phyloP scores from a whole-genome alignment of 2,329 filamentous ascomycete species.

The Nannizziopsis arthrosporioides region DNA sequence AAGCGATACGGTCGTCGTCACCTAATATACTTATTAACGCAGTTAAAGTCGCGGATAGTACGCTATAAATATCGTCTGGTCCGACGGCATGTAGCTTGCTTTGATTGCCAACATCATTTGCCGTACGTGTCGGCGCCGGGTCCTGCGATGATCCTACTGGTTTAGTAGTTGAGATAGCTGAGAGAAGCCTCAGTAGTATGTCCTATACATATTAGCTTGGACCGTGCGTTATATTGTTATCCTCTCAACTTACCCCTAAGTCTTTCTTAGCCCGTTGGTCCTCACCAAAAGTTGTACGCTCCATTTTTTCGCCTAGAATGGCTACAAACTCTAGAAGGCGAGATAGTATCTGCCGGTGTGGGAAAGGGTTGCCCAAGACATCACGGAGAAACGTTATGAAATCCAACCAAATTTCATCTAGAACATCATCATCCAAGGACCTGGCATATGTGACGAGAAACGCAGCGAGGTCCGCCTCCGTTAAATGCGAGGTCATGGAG shows the following conservation, averaged over 20 bases:
- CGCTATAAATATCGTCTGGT: conserved; percentile 65
- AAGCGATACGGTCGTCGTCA: conserved; percentile 70
- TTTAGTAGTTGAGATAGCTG: conserved; percentile 86
- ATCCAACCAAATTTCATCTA: conserved; percentile 96
- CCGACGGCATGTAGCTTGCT: conserved; percentile 31
- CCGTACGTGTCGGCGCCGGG: conserved; percentile 26
- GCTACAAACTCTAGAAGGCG: conserved; percentile 78
- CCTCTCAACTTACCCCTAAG: conserved; percentile 54
- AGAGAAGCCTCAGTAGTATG: conserved; percentile 72
- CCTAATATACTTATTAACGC: conserved; percentile 72
- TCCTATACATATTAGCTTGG: conserved; percentile 46
- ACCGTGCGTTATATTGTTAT: neutral
- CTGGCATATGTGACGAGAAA: conserved; percentile 85
- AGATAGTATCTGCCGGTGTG: conserved; percentile 81
- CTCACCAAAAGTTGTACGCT: conserved; percentile 95
- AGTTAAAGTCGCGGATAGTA: conserved; percentile 67
- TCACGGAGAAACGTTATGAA: conserved; percentile 86
- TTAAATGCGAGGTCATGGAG: conserved; percentile 72
- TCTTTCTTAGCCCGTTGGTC: conserved; percentile 85
- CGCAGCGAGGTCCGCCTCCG: conserved; percentile 70
- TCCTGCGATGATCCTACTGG: conserved; percentile 62
- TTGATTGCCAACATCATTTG: conserved; percentile 31
- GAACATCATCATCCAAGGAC: conserved; percentile 87
- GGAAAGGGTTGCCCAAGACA: conserved; percentile 83
- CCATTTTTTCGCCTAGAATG: conserved; percentile 84